phyloP scores from a whole-genome alignment of 805 yeast genomes.

The Pichia gijzeniarum region DNA sequence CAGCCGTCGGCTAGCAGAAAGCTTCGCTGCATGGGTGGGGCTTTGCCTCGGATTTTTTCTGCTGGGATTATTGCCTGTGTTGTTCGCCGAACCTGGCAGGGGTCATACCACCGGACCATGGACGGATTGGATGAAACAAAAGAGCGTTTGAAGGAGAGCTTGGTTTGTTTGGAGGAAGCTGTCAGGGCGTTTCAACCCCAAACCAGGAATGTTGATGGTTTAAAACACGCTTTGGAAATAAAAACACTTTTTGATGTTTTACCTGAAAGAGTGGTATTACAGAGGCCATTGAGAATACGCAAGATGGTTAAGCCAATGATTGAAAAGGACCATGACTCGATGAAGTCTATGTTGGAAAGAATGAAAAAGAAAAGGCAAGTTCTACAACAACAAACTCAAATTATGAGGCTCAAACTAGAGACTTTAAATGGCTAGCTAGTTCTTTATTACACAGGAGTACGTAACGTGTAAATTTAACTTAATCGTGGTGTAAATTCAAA shows the following conservation, averaged over 20 bases:
- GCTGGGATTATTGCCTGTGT: neutral
- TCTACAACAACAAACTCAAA: constrained; percentile 11
- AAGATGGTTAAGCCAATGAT: constrained; percentile 12
- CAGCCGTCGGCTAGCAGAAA: neutral
- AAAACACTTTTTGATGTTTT: constrained; percentile 15
- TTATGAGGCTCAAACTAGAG: constrained; percentile 13
- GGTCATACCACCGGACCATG: too few relatives aligned
- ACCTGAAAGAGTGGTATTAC: constrained; percentile 11
- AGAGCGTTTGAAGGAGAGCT: neutral
- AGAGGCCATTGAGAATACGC: constrained; percentile 5
- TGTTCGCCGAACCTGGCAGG: too few relatives aligned
- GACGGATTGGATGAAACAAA: constrained; percentile 9
- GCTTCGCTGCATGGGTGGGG: constrained; percentile 1
- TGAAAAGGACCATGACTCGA: constrained; percentile 4
- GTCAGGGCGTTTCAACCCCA: constrained; percentile 3
- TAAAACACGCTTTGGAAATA: constrained; percentile 1
- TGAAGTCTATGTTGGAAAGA: constrained; percentile 1
- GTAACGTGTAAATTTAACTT: too few relatives aligned
- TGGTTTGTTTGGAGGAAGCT: constrained; percentile 7
- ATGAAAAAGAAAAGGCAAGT: constrained; percentile 8
- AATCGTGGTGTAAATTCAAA: neutral
- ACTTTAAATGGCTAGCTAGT: constrained; percentile 7
- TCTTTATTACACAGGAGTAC: too few relatives aligned
- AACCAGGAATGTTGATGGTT: constrained; percentile 4
- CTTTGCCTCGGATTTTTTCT: neutral